Base-by-base conservation (phyloP, 208 protist genomes). In the Acanthamoeba royreba region DNA sequence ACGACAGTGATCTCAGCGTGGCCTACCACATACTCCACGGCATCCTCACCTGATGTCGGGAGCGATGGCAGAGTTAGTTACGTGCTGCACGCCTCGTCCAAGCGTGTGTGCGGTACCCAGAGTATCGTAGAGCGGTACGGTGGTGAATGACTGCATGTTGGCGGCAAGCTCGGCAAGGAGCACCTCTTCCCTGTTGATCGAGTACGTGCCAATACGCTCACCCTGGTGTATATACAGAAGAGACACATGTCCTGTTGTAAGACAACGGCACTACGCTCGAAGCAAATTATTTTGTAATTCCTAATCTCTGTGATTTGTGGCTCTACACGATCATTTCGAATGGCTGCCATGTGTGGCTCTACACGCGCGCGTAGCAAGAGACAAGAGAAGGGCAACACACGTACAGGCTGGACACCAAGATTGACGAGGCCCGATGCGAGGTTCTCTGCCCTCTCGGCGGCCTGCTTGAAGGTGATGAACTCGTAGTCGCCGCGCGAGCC, bases 71-170 rank as follows among this genome's bases (percentile, higher is more conserved):
- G n/a, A n/a, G n/a, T n/a, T n/a, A n/a, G n/a, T n/a, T n/a, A n/a
- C n/a, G n/a, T n/a, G n/a, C n/a, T n/a, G n/a, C n/a, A n/a, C n/a
- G n/a, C n/a, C n/a, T n/a, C n/a, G n/a, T n/a, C n/a, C n/a, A n/a
- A n/a, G n/a, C n/a, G n/a, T n/a, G n/a, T n/a, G 52, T 28, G 79
- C 22, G 8, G 7, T 69, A 77, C 96, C 96, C 9, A 97, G 81
- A 19, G 96, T 97, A 43, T 96, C 95, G 69, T 97, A 97, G 38
- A 96, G 93, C 19, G 96, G 85, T 42, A 97, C 96, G 47, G 47
- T 81, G 22, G 79, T 63, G 19, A 96, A 43, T 61, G 88, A 74
- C 28, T 95, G 77, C 33, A 93, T 53, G 40, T 92, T 90, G 33
- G 25, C 49, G 31, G 77, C 94, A 45, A 95, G 72, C 79, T 96